Evolutionary conservation across 257 asterid genomes (phyloP).

Genomic region (Jacaranda copaia): DNA sequence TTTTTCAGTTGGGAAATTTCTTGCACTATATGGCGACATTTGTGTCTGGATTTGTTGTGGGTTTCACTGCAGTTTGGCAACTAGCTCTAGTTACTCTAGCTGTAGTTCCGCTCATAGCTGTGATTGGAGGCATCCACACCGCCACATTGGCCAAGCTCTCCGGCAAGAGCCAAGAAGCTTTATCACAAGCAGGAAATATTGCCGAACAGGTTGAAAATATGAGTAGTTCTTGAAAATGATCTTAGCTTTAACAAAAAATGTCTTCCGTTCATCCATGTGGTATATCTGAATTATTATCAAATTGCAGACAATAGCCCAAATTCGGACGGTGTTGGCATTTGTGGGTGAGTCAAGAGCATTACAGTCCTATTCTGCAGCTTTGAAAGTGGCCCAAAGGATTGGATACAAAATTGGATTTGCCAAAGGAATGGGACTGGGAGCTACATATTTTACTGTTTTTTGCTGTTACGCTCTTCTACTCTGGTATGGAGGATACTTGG

Average conservation of each 20-base stretch:
- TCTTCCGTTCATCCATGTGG: neutral
- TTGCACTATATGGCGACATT: constrained; percentile 87
- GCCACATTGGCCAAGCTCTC: constrained; percentile 65
- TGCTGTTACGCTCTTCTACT: constrained; percentile 78
- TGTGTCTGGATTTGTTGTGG: constrained; percentile 83
- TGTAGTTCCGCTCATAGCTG: constrained; percentile 81
- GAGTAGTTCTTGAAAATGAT: neutral
- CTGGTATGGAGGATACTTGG: constrained; percentile 85
- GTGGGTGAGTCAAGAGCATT: constrained; percentile 81
- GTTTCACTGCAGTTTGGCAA: constrained; percentile 90
- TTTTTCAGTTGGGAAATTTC: constrained; percentile 77
- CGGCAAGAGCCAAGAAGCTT: constrained; percentile 71
- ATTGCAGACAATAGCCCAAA: constrained; percentile 75
- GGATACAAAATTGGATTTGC: constrained; percentile 75
- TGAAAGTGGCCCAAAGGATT: constrained; percentile 61
- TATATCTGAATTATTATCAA: constrained; percentile 28
- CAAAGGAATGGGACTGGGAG: constrained; percentile 76
- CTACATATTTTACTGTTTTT: constrained; percentile 77
- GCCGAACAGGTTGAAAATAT: constrained; percentile 65
- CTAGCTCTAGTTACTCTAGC: constrained; percentile 77
- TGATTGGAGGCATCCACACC: constrained; percentile 72
- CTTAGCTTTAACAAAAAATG: neutral
- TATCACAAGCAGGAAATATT: constrained; percentile 79
- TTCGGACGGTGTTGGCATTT: constrained; percentile 67
- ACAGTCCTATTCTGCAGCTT: constrained; percentile 66